phyloP scores from a whole-genome alignment of 352 stramenopile species.

The Lagenidium sp. region DNA sequence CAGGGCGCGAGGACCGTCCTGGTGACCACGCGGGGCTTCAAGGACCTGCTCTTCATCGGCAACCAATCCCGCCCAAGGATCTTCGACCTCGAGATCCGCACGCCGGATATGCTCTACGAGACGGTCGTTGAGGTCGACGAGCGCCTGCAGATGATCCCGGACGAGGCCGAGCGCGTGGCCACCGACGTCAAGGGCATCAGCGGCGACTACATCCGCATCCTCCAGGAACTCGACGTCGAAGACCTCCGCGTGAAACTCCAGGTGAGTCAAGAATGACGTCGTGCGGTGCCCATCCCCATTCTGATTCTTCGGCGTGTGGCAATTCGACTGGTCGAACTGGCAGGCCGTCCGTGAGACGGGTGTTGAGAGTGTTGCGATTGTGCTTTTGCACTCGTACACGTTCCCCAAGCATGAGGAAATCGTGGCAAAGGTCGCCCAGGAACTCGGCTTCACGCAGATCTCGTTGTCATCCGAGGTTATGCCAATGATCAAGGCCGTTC shows the following conservation, averaged over 20 bases:
- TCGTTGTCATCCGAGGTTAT: slow-evolving; percentile 91
- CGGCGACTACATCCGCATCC: slow-evolving; percentile 84
- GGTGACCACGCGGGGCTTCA: slow-evolving; percentile 94
- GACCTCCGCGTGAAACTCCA: slow-evolving; percentile 80
- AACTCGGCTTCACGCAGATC: slow-evolving; percentile 93
- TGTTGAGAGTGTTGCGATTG: slow-evolving; percentile 93
- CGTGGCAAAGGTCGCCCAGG: slow-evolving; percentile 81
- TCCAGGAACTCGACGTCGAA: slow-evolving; percentile 70
- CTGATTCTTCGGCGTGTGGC: too few relatives aligned
- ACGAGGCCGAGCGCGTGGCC: slow-evolving; percentile 38
- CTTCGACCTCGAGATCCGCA: slow-evolving; percentile 94
- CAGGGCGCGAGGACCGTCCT: slow-evolving; percentile 93
- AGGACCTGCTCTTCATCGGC: slow-evolving; percentile 96
- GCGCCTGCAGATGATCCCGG: slow-evolving; percentile 88
- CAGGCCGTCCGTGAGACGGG: slow-evolving; percentile 43
- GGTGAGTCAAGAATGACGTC: too few relatives aligned
- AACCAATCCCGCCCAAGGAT: slow-evolving; percentile 98
- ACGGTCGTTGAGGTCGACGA: slow-evolving; percentile 96
- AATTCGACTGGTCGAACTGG: background rate
- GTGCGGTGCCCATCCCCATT: too few relatives aligned
- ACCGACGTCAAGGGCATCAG: slow-evolving; percentile 78
- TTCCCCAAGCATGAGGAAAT: slow-evolving; percentile 92
- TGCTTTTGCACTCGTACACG: slow-evolving; percentile 94
- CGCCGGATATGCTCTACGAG: slow-evolving; percentile 93
- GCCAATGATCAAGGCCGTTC: slow-evolving; percentile 98